These are phyloP conservation scores for Canariomyces notabilis DNA, from an alignment of 2,329 filamentous ascomycete species.

Conservation along the genomic window DNA sequence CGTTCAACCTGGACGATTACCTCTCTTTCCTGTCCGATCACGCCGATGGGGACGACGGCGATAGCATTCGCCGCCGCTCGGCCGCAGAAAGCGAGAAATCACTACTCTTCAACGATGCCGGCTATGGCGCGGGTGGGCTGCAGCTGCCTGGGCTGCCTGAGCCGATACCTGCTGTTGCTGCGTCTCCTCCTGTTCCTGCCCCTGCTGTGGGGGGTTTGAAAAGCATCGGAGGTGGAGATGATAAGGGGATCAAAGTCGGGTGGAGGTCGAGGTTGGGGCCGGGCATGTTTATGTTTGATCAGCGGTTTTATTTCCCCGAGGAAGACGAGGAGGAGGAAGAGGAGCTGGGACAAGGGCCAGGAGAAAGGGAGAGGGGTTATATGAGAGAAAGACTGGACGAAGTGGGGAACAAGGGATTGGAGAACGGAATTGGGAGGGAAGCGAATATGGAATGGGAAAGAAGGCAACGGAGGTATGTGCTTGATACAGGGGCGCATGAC, in stretches of 20 bases:
- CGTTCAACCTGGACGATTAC: slow-evolving; percentile 37
- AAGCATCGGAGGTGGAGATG: not conserved
- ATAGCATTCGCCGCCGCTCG: slow-evolving; percentile 16
- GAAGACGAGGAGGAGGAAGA: not conserved
- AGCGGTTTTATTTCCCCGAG: not conserved
- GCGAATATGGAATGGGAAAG: no score
- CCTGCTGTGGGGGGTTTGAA: no score
- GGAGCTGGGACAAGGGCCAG: not conserved
- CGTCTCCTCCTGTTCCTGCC: no score
- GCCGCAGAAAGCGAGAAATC: slow-evolving; percentile 33
- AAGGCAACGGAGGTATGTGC: slow-evolving; percentile 3
- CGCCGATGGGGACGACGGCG: slow-evolving; percentile 31
- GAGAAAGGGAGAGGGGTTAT: no score
- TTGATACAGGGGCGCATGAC: slow-evolving; percentile 8
- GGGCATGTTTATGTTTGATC: not conserved
- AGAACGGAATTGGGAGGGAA: no score
- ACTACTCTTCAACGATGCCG: slow-evolving; percentile 33
- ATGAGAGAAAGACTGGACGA: no score
- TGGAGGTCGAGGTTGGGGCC: not conserved
- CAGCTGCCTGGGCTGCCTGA: slow-evolving; percentile 34
- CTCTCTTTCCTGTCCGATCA: no score
- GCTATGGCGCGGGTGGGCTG: slow-evolving; percentile 32
- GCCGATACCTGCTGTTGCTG: no score
- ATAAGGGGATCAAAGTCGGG: not conserved
- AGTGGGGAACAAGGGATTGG: no score